Conservation (phyloP, 805 yeast species). For the Saturnispora ahearnii region DNA sequence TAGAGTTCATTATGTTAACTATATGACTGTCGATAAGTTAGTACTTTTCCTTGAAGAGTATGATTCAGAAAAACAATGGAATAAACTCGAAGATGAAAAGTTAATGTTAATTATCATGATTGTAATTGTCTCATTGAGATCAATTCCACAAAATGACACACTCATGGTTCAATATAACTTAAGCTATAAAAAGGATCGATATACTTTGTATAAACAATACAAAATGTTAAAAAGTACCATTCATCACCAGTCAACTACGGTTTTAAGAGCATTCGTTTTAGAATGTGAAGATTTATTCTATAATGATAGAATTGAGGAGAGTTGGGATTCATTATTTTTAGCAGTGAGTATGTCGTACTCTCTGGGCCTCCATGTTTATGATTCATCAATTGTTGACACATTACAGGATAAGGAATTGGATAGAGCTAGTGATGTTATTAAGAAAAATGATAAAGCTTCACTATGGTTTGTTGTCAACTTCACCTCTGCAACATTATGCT, state of each 20-base stretch:
- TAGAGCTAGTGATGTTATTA: conserved; percentile 21
- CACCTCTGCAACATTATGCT: conserved; percentile 40
- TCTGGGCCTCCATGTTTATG: conserved; percentile 41
- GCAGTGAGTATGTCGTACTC: conserved; percentile 42
- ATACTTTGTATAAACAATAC: conserved; percentile 32
- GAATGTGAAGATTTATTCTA: conserved; percentile 44
- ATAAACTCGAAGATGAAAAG: conserved; percentile 34
- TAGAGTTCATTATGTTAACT: conserved; percentile 32
- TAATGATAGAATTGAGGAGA: conserved; percentile 40
- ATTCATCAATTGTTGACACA: conserved; percentile 26
- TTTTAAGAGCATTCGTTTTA: conserved; percentile 40
- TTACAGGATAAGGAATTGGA: conserved; percentile 26
- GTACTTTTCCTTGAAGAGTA: conserved; percentile 32
- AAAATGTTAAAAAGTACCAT: conserved; percentile 39
- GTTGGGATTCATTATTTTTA: conserved; percentile 45
- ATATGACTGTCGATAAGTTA: conserved; percentile 29
- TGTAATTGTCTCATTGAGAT: conserved; percentile 32
- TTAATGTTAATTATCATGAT: conserved; percentile 38
- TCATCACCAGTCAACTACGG: conserved; percentile 37
- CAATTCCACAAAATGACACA: conserved; percentile 23
- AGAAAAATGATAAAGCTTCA: conserved; percentile 32
- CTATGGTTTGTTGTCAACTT: conserved; percentile 44
- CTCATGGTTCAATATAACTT: conserved; percentile 19
- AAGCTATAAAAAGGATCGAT: conserved; percentile 19
- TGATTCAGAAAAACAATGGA: conserved; percentile 32